Conservation (phyloP, 140 eudicot species). For the Anethum foeniculum region DNA sequence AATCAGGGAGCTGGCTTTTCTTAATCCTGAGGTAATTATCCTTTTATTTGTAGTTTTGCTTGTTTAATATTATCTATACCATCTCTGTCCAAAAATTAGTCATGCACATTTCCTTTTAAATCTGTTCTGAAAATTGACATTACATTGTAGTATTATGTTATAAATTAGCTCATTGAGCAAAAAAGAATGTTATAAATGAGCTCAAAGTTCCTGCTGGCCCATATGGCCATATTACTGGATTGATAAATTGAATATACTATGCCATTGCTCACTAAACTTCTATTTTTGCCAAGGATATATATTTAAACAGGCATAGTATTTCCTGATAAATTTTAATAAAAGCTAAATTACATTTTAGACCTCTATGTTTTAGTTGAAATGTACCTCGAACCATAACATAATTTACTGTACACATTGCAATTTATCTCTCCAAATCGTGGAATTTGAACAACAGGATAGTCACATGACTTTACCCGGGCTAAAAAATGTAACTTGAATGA, state of each 20-base stretch:
- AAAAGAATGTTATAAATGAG: not conserved
- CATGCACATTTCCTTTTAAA: not conserved
- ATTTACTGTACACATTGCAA: not conserved
- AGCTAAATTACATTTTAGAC: not conserved
- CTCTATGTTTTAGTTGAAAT: not conserved
- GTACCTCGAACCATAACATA: not conserved
- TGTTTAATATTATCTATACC: not conserved
- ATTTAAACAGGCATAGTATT: not conserved
- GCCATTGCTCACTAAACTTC: not conserved
- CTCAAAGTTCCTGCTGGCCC: not conserved
- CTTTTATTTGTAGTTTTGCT: slow-evolving; percentile 12
- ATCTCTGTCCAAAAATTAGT: not conserved
- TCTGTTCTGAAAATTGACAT: not conserved
- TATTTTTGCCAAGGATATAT: not conserved
- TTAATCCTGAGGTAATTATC: slow-evolving; percentile 75
- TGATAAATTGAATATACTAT: not conserved
- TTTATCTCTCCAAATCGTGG: not conserved
- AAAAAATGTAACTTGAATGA: not conserved
- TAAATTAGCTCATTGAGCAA: not conserved
- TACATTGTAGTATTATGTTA: not conserved
- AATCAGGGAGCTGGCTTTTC: slow-evolving; percentile 90
- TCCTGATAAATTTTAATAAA: not conserved
- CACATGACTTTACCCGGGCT: not conserved
- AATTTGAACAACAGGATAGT: not conserved
- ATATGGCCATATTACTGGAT: not conserved